Percentiles rank a stretch among this genome's conserved stretches.
Evolutionary conservation across 768 basidiomycete species (phyloP).

Genomic region (Wakefieldia striispora): DNA sequence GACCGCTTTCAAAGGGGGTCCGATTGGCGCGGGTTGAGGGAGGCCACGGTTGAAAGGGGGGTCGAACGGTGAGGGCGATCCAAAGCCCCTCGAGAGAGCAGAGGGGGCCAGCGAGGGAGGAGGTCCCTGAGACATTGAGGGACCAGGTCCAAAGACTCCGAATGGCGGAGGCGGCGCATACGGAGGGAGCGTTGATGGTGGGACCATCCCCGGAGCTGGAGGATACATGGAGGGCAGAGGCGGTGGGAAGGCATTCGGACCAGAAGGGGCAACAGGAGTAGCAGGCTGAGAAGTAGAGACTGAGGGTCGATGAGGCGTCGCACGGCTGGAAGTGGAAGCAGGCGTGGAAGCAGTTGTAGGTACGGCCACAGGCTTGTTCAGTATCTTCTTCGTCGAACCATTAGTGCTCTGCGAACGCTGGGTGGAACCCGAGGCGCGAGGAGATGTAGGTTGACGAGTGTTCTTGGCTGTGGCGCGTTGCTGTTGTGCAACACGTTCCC

Average conservation of each 20-base stretch:
- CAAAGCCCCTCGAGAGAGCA: conserved; percentile 53
- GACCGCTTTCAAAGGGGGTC: conserved; percentile 43
- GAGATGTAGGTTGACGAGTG: conserved; percentile 50
- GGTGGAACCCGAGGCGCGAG: conserved; percentile 48
- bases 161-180: conserved; percentile 53
- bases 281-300: conserved; percentile 42
- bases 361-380: conserved; percentile 43
- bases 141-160: conserved; percentile 45
- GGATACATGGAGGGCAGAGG: conserved; percentile 50
- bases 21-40: conserved; percentile 51
- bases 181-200: conserved; percentile 52
- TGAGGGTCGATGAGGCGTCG: conserved; percentile 37
- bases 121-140: conserved; percentile 43
- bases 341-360: conserved; percentile 33
- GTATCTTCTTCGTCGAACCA: conserved; percentile 58
- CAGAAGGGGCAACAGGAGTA: conserved; percentile 38
- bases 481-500: conserved; percentile 44
- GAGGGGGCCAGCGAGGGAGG: conserved; percentile 53
- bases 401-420: conserved; percentile 48
- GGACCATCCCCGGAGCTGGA: conserved; percentile 40
- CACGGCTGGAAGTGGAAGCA: conserved; percentile 34
- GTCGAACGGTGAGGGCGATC: conserved; percentile 52
- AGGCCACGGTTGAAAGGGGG: conserved; percentile 42
- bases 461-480: conserved; percentile 50
- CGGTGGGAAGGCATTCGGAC: conserved; percentile 40